Percentiles rank a stretch among this genome's conserved stretches.
These are phyloP conservation scores for Gynostemma pentaphyllum DNA, from an alignment of 306 rosid genomes.

Conservation along the genomic window DNA sequence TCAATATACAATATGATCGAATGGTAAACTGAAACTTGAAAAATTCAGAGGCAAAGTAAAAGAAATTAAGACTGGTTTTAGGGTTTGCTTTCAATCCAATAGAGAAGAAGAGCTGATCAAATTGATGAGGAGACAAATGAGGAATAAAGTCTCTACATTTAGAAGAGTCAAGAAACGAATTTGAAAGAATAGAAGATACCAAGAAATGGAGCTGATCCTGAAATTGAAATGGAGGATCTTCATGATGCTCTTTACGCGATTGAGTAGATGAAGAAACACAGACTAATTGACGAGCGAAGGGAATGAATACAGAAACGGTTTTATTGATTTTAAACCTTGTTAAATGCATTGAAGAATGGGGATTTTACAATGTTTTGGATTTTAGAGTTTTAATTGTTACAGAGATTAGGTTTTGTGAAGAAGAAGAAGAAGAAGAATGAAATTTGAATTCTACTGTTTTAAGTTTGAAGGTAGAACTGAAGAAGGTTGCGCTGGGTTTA, in stretches of 20 bases:
- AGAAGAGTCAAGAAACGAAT: slow-evolving; percentile 37
- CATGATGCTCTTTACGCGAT: slow-evolving; percentile 24
- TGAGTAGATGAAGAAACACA: slow-evolving; percentile 26
- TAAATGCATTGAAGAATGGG: slow-evolving; percentile 29
- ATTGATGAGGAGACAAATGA: slow-evolving; percentile 40
- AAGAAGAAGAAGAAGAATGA: background rate
- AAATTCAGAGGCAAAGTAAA: slow-evolving; percentile 31
- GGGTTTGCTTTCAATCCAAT: slow-evolving; percentile 31
- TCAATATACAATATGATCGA: slow-evolving; percentile 48
- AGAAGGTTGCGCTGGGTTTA: background rate
- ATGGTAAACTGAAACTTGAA: slow-evolving; percentile 42
- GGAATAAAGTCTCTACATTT: slow-evolving; percentile 36
- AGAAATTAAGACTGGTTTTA: slow-evolving; percentile 42
- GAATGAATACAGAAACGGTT: slow-evolving; percentile 15
- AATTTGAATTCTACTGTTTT: background rate
- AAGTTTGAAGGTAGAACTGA: background rate
- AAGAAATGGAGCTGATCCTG: slow-evolving; percentile 10
- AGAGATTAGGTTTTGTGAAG: background rate
- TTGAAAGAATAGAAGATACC: slow-evolving; percentile 42
- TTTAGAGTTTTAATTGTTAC: background rate
- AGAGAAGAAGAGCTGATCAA: slow-evolving; percentile 38
- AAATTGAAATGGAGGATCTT: slow-evolving; percentile 16
- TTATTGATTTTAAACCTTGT: slow-evolving; percentile 19
- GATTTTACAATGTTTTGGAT: background rate
- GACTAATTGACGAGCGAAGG: slow-evolving; percentile 28